Evolutionary conservation across 139 green algal genomes (phyloP), one percentile per base, ranked within the genome.

Genomic region (Mesostigma viride): DNA sequence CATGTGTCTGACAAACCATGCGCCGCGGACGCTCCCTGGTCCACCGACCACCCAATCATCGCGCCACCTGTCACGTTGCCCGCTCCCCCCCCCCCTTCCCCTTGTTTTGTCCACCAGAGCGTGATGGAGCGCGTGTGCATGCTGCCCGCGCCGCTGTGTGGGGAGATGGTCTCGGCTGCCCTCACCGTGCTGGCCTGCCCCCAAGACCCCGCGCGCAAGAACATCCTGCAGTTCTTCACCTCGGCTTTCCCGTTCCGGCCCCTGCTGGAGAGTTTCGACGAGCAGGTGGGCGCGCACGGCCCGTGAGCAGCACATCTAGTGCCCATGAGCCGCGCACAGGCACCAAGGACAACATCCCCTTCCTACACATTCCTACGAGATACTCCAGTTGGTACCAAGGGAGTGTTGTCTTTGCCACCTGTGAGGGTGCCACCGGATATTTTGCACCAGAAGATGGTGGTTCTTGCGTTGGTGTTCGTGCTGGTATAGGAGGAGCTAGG

Each of bases 101-200:
- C 44, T 53, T 17, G 44, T n/a, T n/a, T n/a, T n/a, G n/a, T n/a
- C n/a, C n/a, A n/a, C n/a, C n/a, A n/a, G n/a, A n/a, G n/a, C 17
- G 84, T 87, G 2, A 86, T 91, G 65, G 85, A 90, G 69, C 75
- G 79, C 1, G 71, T 87, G 6, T 82, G 80, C 30, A 63, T 73
- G 53, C 72, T 81, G 20, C 70, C 71, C 0, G 2, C 59, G 4
- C 65, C 61, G 1, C 46, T 72, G 1, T 32, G 64, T 0, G 8
- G n/a, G 1, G 45, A 73, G 14, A 48, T 87, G 22, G 58, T 82
- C 1, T 32, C 31, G 3, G 40, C 66, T 0, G 79, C 66, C 0
- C 67, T 90, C 14, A 14, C 28, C 6, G 67, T 89, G 4, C 62
- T 88, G 5, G 44, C 59, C 44, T 79, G 73, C 32, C 63, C 74